These are phyloP conservation scores for Eleusine coracana DNA, from an alignment of 176 grass and related monocot genomes.

Conservation along the genomic window DNA sequence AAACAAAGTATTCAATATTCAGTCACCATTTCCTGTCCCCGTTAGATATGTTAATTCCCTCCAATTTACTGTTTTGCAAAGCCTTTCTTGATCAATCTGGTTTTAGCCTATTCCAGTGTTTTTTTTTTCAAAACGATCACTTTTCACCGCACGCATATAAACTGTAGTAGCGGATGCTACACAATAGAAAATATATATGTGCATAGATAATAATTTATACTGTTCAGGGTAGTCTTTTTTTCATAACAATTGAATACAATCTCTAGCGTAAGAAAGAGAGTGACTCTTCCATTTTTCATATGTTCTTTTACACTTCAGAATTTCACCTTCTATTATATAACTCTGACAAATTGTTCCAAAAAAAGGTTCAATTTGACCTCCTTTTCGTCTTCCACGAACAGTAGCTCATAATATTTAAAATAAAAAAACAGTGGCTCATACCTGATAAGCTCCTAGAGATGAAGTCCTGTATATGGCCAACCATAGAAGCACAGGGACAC, in stretches of 20 bases:
- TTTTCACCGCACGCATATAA: background rate
- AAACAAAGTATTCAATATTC: no score
- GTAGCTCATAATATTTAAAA: background rate
- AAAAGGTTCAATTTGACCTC: no score
- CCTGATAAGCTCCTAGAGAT: background rate
- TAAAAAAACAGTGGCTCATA: no score
- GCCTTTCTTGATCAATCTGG: background rate
- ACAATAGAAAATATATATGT: no score
- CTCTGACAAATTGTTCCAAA: no score
- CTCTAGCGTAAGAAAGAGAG: background rate
- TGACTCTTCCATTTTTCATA: no score
- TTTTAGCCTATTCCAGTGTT: background rate
- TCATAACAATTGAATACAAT: background rate
- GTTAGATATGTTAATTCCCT: no score
- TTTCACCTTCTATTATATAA: no score
- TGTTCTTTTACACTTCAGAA: no score
- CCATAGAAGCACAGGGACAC: conserved; percentile 32
- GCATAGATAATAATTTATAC: no score
- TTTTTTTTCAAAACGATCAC: background rate
- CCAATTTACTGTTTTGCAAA: background rate
- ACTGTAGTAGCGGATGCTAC: background rate
- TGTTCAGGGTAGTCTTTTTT: no score
- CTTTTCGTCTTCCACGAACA: background rate
- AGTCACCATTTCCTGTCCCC: no score
- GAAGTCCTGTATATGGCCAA: conserved; percentile 23